A percentile compares a stretch with the other conserved stretches of the same genome.
Conservation (phyloP, 257 asterid species). For the Solanum commersonii region DNA sequence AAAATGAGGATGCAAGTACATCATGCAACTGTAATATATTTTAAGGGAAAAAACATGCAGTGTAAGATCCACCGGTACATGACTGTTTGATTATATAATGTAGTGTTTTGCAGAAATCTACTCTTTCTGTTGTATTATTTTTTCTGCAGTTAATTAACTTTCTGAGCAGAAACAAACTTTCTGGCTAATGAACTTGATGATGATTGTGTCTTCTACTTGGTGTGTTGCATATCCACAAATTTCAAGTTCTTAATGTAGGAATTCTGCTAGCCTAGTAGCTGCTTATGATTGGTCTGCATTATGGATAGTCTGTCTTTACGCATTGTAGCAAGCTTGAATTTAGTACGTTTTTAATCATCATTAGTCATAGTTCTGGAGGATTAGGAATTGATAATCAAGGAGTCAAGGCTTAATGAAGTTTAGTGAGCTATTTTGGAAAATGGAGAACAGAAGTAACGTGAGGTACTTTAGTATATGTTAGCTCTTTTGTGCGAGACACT, state of each 20-base stretch:
- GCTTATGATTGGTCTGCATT: not conserved
- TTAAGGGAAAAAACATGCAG: not conserved
- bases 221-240: not conserved
- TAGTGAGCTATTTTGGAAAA: not conserved
- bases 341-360: not conserved
- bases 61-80: not conserved
- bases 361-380: not conserved
- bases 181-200: not conserved
- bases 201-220: not conserved
- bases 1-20: not conserved
- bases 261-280: not conserved
- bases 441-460: not conserved
- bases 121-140: not conserved
- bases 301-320: not conserved
- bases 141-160: not conserved
- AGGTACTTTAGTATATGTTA: not conserved
- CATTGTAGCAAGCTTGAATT: not conserved
- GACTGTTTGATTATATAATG: not conserved
- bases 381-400: not conserved
- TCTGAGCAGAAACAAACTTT: not conserved
- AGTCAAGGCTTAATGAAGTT: not conserved
- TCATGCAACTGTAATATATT: not conserved
- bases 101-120: not conserved
- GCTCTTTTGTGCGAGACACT: not conserved
- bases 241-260: not conserved